phyloP scores from a whole-genome alignment of 305 asterid genomes.

The Fraxinus platypoda region DNA sequence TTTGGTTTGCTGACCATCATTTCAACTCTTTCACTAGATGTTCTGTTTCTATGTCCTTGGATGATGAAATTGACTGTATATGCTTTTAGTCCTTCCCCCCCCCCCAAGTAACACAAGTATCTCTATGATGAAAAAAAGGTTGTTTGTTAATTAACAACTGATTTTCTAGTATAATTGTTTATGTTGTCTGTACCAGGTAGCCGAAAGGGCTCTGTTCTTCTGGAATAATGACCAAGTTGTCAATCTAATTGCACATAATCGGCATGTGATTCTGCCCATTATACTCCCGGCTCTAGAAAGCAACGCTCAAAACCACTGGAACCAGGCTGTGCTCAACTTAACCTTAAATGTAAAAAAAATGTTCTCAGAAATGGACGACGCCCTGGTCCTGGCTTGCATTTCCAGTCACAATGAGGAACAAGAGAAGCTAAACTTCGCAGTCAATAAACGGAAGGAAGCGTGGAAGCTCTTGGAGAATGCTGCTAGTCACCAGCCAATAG shows the following conservation, averaged over 20 bases:
- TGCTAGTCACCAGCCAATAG: slow-evolving; percentile 58
- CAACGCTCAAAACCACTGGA: slow-evolving; percentile 81
- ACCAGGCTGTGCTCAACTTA: slow-evolving; percentile 71
- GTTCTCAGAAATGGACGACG: slow-evolving; percentile 78
- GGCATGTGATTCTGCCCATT: slow-evolving; percentile 71
- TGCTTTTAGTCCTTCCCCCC: background rate
- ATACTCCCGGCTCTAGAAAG: slow-evolving; percentile 70
- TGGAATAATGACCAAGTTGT: slow-evolving; percentile 80
- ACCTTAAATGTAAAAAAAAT: slow-evolving; percentile 74
- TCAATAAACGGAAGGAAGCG: slow-evolving; percentile 55
- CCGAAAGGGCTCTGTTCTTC: slow-evolving; percentile 85
- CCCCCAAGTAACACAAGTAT: background rate
- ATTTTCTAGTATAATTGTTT: background rate
- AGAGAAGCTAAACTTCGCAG: slow-evolving; percentile 35
- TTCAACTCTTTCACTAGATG: background rate
- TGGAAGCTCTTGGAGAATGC: slow-evolving; percentile 75
- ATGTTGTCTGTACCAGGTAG: slow-evolving; percentile 50
- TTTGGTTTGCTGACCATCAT: background rate
- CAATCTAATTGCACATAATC: slow-evolving; percentile 63
- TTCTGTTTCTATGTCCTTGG: background rate
- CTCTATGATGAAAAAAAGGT: background rate
- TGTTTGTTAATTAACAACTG: background rate
- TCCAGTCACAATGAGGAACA: slow-evolving; percentile 59
- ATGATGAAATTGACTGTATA: background rate
- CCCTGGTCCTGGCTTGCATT: slow-evolving; percentile 61